These are phyloP conservation scores for Dactylellina sp. DNA, from an alignment of 2,329 filamentous ascomycete species.

Conservation along the genomic window DNA sequence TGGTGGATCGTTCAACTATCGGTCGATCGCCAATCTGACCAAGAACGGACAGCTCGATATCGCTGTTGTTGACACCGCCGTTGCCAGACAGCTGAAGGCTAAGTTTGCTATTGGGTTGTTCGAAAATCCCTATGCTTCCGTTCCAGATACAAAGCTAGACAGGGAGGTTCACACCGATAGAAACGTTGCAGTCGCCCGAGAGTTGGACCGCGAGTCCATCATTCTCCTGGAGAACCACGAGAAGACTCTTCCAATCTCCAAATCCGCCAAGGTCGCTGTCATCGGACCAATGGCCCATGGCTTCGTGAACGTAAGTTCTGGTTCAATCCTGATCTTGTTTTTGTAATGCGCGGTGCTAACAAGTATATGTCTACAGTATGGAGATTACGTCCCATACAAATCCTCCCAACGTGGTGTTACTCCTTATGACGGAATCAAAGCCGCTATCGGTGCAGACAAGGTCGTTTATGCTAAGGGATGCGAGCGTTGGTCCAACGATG, in stretches of 20 bases:
- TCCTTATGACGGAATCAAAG: slow-evolving; percentile 76
- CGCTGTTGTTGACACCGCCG: slow-evolving; percentile 73
- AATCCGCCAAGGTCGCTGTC: slow-evolving; percentile 74
- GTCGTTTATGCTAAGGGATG: slow-evolving; percentile 77
- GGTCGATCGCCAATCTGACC: slow-evolving; percentile 74
- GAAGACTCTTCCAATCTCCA: slow-evolving; percentile 66
- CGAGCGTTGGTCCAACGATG: slow-evolving; percentile 77
- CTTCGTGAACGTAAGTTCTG: slow-evolving; percentile 73
- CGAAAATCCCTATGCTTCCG: slow-evolving; percentile 75
- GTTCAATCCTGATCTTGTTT: slow-evolving; percentile 60
- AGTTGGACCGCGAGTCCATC: slow-evolving; percentile 74
- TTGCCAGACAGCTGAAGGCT: slow-evolving; percentile 73
- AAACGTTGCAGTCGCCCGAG: slow-evolving; percentile 71
- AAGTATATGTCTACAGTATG: slow-evolving; percentile 69
- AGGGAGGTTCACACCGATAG: slow-evolving; percentile 73
- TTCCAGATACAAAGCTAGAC: slow-evolving; percentile 69
- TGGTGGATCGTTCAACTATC: slow-evolving; percentile 77
- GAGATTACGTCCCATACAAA: slow-evolving; percentile 77
- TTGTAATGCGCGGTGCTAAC: not conserved
- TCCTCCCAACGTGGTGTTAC: slow-evolving; percentile 75
- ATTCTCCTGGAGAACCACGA: slow-evolving; percentile 72
- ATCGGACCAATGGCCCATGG: slow-evolving; percentile 81
- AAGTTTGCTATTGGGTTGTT: slow-evolving; percentile 79
- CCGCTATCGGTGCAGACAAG: slow-evolving; percentile 68
- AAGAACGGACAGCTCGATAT: slow-evolving; percentile 72